Evolutionary conservation across 2,329 filamentous ascomycete genomes (phyloP).

Genomic region (Epichloe uncinata): DNA sequence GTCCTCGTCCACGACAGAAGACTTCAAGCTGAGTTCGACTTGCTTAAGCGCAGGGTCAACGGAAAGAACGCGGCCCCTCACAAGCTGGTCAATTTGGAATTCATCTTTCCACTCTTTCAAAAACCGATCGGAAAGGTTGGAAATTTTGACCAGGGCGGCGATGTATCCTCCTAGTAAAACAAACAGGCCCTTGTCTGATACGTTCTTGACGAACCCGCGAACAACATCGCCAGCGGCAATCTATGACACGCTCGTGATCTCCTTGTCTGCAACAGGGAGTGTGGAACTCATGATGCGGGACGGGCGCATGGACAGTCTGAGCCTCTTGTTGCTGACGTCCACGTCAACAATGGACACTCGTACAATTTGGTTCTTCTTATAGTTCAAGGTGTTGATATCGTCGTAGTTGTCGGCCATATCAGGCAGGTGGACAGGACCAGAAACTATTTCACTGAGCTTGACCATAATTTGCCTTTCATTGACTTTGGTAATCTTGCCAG

Average conservation of each 20-base stretch:
- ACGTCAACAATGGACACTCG: conserved; percentile 75
- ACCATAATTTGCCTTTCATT: conserved; percentile 74
- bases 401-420: conserved; percentile 82
- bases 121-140: conserved; percentile 79
- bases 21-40: conserved; percentile 76
- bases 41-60: conserved; percentile 57
- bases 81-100: conserved; percentile 79
- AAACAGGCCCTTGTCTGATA: conserved; percentile 81
- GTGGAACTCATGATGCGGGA: conserved; percentile 84
- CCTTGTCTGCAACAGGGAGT: conserved; percentile 64
- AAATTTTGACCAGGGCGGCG: conserved; percentile 70
- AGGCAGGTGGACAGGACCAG: conserved; percentile 66
- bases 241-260: conserved; percentile 59
- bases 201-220: conserved; percentile 83
- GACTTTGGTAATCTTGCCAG: conserved; percentile 73
- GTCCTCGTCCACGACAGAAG: conserved; percentile 67
- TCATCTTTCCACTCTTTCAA: conserved; percentile 91
- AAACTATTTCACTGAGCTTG: conserved; percentile 68
- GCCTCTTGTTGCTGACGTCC: conserved; percentile 71
- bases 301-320: conserved; percentile 69
- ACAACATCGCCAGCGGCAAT: conserved; percentile 66
- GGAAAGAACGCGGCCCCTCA: conserved; percentile 70
- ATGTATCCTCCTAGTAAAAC: conserved; percentile 70
- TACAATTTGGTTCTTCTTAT: conserved; percentile 74
- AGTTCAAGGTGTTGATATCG: conserved; percentile 59